phyloP scores from a whole-genome alignment of 2,329 filamentous ascomycete species.

The Calonectria pauciramosa region DNA sequence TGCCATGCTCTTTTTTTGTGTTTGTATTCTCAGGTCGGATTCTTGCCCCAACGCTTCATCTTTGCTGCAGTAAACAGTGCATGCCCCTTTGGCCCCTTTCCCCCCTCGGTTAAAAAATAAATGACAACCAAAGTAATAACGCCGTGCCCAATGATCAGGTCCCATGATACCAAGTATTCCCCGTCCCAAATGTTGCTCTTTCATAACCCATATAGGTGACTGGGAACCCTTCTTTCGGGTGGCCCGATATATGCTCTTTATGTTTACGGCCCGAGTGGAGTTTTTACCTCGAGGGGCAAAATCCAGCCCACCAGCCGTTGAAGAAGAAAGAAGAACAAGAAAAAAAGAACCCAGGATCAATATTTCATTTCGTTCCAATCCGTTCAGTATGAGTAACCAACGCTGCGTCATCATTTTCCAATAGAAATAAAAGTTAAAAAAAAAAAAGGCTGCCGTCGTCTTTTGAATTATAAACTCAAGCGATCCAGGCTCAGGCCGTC shows the following conservation, averaged over 20 bases:
- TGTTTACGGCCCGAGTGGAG: background rate
- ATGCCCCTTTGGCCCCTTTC: background rate
- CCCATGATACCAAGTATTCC: background rate
- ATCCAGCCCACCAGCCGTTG: slow-evolving; percentile 1
- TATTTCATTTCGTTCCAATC: background rate
- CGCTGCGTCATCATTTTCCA: slow-evolving; percentile 5
- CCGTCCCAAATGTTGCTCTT: slow-evolving; percentile 13
- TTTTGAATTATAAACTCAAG: slow-evolving; percentile 73
- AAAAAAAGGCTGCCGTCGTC: background rate
- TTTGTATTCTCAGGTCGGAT: slow-evolving; percentile 24
- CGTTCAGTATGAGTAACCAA: slow-evolving; percentile 1
- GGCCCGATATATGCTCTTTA: slow-evolving; percentile 22
- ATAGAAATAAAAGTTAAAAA: background rate
- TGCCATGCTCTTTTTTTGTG: slow-evolving; percentile 26
- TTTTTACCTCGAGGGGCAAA: background rate
- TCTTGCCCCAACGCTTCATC: slow-evolving; percentile 20
- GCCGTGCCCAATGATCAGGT: slow-evolving; percentile 22
- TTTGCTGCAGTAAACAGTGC: slow-evolving; percentile 12
- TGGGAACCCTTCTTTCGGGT: slow-evolving; percentile 10
- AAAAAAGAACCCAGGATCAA: background rate
- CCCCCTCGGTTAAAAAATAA: background rate
- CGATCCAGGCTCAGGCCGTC: slow-evolving; percentile 82
- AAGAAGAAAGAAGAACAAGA: background rate
- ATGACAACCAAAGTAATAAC: slow-evolving; percentile 17
- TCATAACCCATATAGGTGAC: background rate